Percentiles rank a stretch among this genome's conserved stretches.
Conservation (phyloP, 345 rosid genomes). For the Eucalyptus coolabah region DNA sequence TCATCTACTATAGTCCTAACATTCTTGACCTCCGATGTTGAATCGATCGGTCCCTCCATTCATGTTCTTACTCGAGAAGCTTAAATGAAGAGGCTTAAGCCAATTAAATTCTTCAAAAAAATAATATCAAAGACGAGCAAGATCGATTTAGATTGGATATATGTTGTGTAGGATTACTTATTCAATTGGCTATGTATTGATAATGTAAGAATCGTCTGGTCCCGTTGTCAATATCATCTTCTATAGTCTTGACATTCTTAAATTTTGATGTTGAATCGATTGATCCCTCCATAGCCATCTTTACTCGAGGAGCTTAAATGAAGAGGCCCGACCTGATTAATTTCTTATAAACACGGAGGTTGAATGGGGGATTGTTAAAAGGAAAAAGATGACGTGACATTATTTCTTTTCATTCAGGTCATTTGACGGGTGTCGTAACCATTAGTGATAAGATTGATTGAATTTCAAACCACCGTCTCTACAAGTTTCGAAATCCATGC, state of each 20-base stretch:
- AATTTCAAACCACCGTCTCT: not conserved
- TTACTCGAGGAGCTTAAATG: not conserved
- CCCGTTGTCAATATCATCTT: not conserved
- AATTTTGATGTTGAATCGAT: not conserved
- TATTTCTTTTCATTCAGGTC: not conserved
- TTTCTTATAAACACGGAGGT: not conserved
- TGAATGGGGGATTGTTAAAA: not conserved
- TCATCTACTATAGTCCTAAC: not conserved
- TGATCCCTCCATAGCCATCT: not conserved
- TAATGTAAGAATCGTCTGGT: not conserved
- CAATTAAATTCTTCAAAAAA: not conserved
- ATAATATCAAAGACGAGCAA: not conserved
- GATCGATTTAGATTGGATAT: too few relatives aligned
- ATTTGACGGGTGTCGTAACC: not conserved
- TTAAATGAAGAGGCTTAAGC: not conserved
- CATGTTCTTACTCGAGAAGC: not conserved
- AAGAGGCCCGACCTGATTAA: not conserved
- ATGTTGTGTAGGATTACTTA: not conserved
- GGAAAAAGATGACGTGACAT: not conserved
- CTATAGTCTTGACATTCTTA: not conserved
- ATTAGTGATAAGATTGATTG: not conserved
- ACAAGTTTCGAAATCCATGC: not conserved
- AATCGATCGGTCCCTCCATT: not conserved
- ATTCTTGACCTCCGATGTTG: not conserved
- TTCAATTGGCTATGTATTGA: not conserved